These are phyloP conservation scores for Oryza meridionalis DNA, from an alignment of 176 grass and related monocot genomes.

Conservation along the genomic window DNA sequence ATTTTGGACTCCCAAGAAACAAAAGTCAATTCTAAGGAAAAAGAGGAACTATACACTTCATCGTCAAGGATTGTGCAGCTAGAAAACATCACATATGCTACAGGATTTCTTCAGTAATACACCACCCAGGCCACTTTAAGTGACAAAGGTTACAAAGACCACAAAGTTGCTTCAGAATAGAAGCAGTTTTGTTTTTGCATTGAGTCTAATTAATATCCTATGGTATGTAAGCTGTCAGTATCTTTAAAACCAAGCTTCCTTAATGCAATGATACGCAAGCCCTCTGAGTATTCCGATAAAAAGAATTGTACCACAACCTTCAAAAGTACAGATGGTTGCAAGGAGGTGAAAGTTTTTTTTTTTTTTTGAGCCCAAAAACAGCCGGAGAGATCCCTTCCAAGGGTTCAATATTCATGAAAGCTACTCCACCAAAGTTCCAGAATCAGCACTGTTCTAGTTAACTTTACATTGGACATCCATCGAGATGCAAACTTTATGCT, in stretches of 20 bases:
- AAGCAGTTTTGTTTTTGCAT: neutral
- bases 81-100: neutral
- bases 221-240: neutral
- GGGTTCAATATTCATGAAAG: neutral
- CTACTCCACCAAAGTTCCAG: neutral
- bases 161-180: neutral
- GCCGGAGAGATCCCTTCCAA: neutral
- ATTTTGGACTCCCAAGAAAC: conserved; percentile 19
- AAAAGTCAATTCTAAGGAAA: neutral
- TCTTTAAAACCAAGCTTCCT: neutral
- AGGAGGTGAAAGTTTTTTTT: neutral
- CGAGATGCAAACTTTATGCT: neutral
- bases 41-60: conserved; percentile 4
- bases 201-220: neutral
- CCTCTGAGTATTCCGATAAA: neutral
- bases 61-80: neutral
- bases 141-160: neutral
- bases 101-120: neutral
- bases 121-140: neutral
- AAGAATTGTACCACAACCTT: neutral
- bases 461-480: neutral
- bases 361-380: neutral
- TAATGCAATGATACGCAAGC: neutral
- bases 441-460: neutral
- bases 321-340: neutral